Percentiles rank a stretch among this genome's conserved stretches.
Conservation (phyloP, 2,329 filamentous ascomycete genomes). For the Fusarium sp. region DNA sequence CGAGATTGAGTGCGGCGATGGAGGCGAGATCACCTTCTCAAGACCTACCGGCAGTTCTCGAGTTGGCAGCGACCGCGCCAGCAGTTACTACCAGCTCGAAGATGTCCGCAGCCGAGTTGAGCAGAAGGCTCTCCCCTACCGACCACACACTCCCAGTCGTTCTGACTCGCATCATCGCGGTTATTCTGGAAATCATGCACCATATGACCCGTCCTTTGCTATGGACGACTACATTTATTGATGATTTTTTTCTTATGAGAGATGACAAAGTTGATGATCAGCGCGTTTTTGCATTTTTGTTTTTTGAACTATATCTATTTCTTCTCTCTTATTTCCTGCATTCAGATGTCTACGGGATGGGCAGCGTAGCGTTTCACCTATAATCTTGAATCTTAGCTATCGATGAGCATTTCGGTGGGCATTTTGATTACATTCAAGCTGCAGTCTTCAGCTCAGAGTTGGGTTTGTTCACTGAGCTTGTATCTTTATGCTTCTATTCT, state of each 20-base stretch:
- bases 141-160: conserved; percentile 62
- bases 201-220: conserved; percentile 48
- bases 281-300: conserved; percentile 35
- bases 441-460: conserved; percentile 33
- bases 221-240: conserved; percentile 47
- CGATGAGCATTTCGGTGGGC: conserved; percentile 20
- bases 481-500: conserved; percentile 43
- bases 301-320: conserved; percentile 32
- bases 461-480: conserved; percentile 39
- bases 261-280: conserved; percentile 47
- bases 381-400: conserved; percentile 35
- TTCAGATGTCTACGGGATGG: conserved; percentile 15
- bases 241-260: conserved; percentile 46
- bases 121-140: conserved; percentile 56
- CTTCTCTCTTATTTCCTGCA: conserved; percentile 30
- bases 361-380: conserved; percentile 14
- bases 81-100: conserved; percentile 61
- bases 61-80: conserved; percentile 64
- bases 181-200: conserved; percentile 48
- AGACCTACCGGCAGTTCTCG: conserved; percentile 49
- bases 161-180: conserved; percentile 57
- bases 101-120: conserved; percentile 60
- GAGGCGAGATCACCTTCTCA: conserved; percentile 70
- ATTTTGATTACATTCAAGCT: conserved; percentile 11
- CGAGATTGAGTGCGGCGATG: conserved; percentile 69